Conservation (phyloP, 2,329 filamentous ascomycete species). For the Cladosporium sp. region DNA sequence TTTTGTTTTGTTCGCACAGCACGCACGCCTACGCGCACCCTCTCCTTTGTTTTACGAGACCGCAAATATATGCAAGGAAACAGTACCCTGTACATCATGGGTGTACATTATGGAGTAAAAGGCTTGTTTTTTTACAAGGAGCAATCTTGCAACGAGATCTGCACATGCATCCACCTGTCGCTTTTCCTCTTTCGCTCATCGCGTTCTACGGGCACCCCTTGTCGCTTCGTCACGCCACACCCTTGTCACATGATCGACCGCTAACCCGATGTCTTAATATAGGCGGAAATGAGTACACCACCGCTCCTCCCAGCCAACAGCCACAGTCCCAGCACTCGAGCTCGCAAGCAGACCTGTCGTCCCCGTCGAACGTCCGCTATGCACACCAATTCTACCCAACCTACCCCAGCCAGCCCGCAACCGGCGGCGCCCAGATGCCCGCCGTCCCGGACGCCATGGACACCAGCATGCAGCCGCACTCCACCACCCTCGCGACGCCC, state of each 20-base stretch:
- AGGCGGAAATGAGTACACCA: constrained; percentile 55
- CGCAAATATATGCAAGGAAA: constrained; percentile 17
- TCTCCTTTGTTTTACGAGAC: constrained; percentile 17
- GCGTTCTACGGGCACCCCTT: constrained; percentile 17
- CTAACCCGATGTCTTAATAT: constrained; percentile 38
- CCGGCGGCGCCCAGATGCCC: constrained; percentile 54
- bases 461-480: constrained; percentile 30
- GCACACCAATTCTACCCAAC: constrained; percentile 69
- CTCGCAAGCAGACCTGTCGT: constrained; percentile 43
- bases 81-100: constrained; percentile 22
- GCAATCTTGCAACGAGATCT: constrained; percentile 1
- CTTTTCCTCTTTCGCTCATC: constrained; percentile 28
- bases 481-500: constrained; percentile 28
- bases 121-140: constrained; percentile 22
- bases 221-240: constrained; percentile 16
- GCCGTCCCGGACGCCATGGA: constrained; percentile 57
- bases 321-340: constrained; percentile 57
- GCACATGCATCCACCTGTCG: constrained; percentile 21
- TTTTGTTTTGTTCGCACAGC: constrained; percentile 16
- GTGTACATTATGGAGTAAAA: constrained; percentile 11
- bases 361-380: constrained; percentile 63
- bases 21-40: neutral
- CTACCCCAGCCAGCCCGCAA: constrained; percentile 55
- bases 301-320: constrained; percentile 58
- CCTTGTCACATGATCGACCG: constrained; percentile 27